Percentiles rank a stretch among this genome's conserved stretches.
phyloP scores from a whole-genome alignment of 1,284 basidiomycete species.

The Boletus semigastroideus region DNA sequence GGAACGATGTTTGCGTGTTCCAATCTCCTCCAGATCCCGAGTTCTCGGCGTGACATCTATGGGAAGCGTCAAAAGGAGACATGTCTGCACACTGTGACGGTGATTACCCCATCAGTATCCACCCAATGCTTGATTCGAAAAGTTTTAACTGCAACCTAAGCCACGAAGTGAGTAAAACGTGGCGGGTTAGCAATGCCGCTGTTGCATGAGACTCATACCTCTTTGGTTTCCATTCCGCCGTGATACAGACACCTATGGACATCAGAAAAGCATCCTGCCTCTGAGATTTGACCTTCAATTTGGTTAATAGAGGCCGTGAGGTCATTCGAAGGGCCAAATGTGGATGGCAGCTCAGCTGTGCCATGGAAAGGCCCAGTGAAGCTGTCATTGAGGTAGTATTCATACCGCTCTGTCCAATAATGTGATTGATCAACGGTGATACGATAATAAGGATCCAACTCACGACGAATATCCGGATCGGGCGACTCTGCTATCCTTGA shows the following conservation, averaged over 20 bases:
- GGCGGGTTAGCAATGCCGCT: not conserved
- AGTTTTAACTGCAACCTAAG: conserved; percentile 13
- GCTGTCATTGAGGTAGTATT: no score
- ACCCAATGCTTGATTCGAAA: not conserved
- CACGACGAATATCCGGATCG: no score
- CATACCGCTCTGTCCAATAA: no score
- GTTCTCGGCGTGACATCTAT: conserved; percentile 8
- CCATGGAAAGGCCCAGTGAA: no score
- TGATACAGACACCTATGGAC: conserved; percentile 5
- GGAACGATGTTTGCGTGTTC: conserved; percentile 13
- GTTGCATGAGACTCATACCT: not conserved
- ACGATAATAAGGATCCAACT: no score
- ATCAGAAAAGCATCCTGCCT: conserved; percentile 5
- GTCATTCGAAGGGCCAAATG: not conserved
- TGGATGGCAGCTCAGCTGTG: no score
- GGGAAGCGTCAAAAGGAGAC: not conserved
- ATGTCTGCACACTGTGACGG: not conserved
- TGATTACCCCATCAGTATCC: not conserved
- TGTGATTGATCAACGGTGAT: no score
- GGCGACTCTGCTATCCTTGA: no score
- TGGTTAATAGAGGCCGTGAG: not conserved
- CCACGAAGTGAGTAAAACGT: no score
- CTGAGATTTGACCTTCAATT: not conserved
- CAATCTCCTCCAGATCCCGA: conserved; percentile 7
- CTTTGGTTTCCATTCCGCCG: no score